These are phyloP conservation scores for Melastoma candidum DNA, from an alignment of 441 rosid species.

Conservation along the genomic window DNA sequence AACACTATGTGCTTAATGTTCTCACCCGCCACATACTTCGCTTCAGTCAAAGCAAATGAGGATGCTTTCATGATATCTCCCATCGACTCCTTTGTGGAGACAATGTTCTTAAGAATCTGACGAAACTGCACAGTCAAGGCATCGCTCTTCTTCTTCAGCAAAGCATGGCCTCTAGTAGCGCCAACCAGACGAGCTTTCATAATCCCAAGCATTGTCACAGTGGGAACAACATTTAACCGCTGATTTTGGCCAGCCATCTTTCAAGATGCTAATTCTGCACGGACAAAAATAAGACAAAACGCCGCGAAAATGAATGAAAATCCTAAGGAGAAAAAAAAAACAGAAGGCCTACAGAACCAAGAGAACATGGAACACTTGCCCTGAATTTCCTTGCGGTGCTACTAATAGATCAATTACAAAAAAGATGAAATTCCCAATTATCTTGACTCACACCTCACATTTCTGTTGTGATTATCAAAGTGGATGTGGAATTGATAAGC, in stretches of 20 bases:
- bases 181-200: conserved; percentile 86
- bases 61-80: conserved; percentile 19
- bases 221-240: conserved; percentile 82
- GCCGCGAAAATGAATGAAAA: background rate
- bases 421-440: too few relatives aligned
- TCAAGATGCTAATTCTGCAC: conserved; percentile 1
- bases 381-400: too few relatives aligned
- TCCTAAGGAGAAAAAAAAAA: background rate
- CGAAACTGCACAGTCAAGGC: conserved; percentile 20
- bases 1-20: conserved; percentile 16
- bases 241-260: conserved; percentile 75
- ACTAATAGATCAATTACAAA: too few relatives aligned
- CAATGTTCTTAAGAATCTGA: conserved; percentile 17
- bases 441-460: too few relatives aligned
- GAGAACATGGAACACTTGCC: too few relatives aligned
- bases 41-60: conserved; percentile 18
- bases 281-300: background rate
- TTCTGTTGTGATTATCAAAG: too few relatives aligned
- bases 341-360: too few relatives aligned
- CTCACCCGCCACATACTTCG: conserved; percentile 18
- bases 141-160: conserved; percentile 29
- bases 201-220: conserved; percentile 76
- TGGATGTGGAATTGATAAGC: too few relatives aligned
- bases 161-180: conserved; percentile 42
- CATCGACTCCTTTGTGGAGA: conserved; percentile 17